Evolutionary conservation across 2,329 filamentous ascomycete species (phyloP).

Genomic region (Fusarium pininemorale): DNA sequence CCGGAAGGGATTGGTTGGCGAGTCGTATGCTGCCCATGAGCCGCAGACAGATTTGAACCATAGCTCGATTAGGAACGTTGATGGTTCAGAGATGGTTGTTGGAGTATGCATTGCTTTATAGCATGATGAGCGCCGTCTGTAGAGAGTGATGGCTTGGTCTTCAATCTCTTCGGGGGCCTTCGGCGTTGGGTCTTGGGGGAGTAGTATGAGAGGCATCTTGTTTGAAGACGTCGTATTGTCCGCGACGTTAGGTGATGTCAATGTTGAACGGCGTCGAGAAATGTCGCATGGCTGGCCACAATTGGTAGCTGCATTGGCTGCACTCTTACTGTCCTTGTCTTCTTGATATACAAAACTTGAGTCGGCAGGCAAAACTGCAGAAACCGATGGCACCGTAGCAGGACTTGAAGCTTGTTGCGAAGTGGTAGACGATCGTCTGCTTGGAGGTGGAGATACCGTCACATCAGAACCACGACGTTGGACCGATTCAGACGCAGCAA

Average conservation of each 20-base stretch:
- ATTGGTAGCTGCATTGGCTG: fast-evolving
- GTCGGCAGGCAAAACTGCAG: neutral
- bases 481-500: constrained; percentile 20
- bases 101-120: neutral
- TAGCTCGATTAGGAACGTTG: constrained; percentile 23
- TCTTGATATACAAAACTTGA: neutral
- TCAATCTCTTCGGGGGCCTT: neutral
- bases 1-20: constrained; percentile 29
- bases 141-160: neutral
- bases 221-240: neutral
- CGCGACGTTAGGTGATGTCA: neutral
- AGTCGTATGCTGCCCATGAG: constrained; percentile 37
- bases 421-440: neutral
- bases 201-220: neutral
- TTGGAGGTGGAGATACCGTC: neutral
- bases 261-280: neutral
- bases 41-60: constrained; percentile 38
- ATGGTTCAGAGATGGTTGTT: constrained; percentile 27
- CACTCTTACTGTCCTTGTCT: no score
- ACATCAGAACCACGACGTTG: neutral
- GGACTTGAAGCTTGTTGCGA: neutral
- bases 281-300: neutral
- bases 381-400: neutral
- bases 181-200: neutral
- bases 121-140: neutral